phyloP scores from a whole-genome alignment of 1,139 yeast species.

The Suhomyces kunorum region DNA sequence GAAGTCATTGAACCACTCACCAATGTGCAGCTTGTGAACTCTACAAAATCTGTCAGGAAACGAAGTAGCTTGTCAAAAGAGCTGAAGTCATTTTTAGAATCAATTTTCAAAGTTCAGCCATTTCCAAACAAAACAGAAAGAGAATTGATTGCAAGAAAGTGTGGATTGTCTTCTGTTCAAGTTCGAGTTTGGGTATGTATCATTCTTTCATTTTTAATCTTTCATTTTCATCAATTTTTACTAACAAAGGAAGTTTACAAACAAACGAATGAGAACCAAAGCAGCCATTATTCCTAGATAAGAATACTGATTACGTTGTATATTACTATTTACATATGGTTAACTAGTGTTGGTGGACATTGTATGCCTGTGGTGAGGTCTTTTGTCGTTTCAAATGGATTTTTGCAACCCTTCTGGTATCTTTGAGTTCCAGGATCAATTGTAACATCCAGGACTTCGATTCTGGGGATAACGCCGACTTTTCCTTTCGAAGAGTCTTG shows the following conservation, averaged over 20 bases:
- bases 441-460: constrained; percentile 11
- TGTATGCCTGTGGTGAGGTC: no score
- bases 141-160: constrained; percentile 28
- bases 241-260: constrained; percentile 29
- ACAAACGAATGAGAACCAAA: constrained; percentile 27
- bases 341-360: background rate
- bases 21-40: background rate
- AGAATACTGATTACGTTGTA: no score
- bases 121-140: constrained; percentile 31
- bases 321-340: constrained; percentile 4
- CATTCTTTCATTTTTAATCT: background rate
- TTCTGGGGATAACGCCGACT: constrained; percentile 6
- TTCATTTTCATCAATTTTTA: no score
- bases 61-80: no score
- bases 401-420: constrained; percentile 8
- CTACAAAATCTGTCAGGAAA: background rate
- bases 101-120: constrained; percentile 15
- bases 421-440: constrained; percentile 7
- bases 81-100: no score
- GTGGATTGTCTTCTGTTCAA: constrained; percentile 29
- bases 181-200: constrained; percentile 37
- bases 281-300: no score
- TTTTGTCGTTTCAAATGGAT: constrained; percentile 1
- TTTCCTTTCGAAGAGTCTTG: constrained; percentile 10
- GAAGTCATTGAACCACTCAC: no score